Evolutionary conservation across 2,329 filamentous ascomycete genomes (phyloP), one percentile per base, ranked within the genome.

Genomic region (Shiraia bambusicola): DNA sequence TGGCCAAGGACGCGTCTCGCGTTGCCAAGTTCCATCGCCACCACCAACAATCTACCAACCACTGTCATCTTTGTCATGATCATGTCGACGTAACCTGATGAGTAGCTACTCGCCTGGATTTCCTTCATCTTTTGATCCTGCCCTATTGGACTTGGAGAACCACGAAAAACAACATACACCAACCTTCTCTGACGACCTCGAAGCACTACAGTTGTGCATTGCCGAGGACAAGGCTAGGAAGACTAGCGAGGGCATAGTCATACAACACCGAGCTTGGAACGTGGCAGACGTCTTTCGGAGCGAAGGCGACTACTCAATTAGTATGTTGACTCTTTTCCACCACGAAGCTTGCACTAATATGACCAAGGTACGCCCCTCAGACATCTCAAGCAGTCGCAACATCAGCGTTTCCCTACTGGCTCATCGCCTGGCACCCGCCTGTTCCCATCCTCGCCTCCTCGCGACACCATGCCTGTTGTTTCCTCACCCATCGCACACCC

Each of bases 401-500:
- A 42, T 19, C 37, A 52, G 36, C 40, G 33, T 8, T 45, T 56
- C 9, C 30, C 42, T 12, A 43, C 46, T 2, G 40, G 43, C 7
- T 52, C 45, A 42, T 48, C 52, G 40, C 42, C 47, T 39, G 34
- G 52, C 27, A 40, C 14, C 4, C 14, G 15, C 3, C 35, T 26
- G 3, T 43, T 61, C 9, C 61, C 66, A 10, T 73, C 71, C 1
- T 76, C 73, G 19, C 71, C 73, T 28, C 80, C 77, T n/a, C 61
- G 52, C 55, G 59, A 75, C 75, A 78, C 76, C 40, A 86, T 86
- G 81, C 69, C 80, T 17, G 73, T 77, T 27, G 73, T 78, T 28
- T 84, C 83, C 6, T 83, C 83, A 11, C 79, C 82, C 2, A 66
- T 82, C 14, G 59, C 72, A 17, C 80, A 80, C 45, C 79, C 80